Conservation (phyloP, 2,329 filamentous ascomycete species). For the Blastomyces parvus region DNA sequence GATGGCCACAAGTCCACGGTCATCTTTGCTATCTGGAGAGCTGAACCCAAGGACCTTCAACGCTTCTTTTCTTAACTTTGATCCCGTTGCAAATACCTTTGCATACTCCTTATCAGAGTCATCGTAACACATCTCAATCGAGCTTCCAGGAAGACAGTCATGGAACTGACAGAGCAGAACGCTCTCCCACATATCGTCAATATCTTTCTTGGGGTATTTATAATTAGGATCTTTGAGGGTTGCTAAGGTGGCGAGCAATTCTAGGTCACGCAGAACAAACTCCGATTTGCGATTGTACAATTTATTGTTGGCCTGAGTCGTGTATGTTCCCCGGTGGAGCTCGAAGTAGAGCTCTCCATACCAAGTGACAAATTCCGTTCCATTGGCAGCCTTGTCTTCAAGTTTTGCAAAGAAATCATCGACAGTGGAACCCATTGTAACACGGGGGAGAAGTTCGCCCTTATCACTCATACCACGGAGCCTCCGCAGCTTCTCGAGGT, state of each 20-base stretch:
- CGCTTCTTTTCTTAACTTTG: slow-evolving; percentile 61
- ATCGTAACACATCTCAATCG: slow-evolving; percentile 96
- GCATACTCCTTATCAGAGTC: slow-evolving; percentile 88
- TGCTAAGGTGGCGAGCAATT: slow-evolving; percentile 77
- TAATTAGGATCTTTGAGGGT: slow-evolving; percentile 62
- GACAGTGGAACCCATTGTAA: slow-evolving; percentile 81
- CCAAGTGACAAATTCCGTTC: slow-evolving; percentile 78
- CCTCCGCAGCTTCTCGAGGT: slow-evolving; percentile 86
- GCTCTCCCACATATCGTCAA: slow-evolving; percentile 92
- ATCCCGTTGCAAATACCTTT: slow-evolving; percentile 67
- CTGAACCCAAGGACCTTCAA: slow-evolving; percentile 57
- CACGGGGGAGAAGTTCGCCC: slow-evolving; percentile 68
- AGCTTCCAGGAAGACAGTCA: slow-evolving; percentile 88
- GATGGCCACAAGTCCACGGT: slow-evolving; percentile 51
- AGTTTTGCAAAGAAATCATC: slow-evolving; percentile 89
- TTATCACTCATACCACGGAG: slow-evolving; percentile 88
- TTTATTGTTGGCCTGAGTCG: slow-evolving; percentile 96
- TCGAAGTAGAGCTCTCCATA: slow-evolving; percentile 98
- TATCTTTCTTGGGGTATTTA: slow-evolving; percentile 85
- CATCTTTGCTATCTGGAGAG: slow-evolving; percentile 33
- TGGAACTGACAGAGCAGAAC: slow-evolving; percentile 94
- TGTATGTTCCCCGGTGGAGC: slow-evolving; percentile 92
- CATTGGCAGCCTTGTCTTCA: slow-evolving; percentile 61
- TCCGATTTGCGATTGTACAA: slow-evolving; percentile 83
- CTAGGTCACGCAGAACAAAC: slow-evolving; percentile 74